Percentiles rank a stretch among this genome's conserved stretches.
phyloP scores from a whole-genome alignment of 306 rosid species.

The Quercus variabilis region DNA sequence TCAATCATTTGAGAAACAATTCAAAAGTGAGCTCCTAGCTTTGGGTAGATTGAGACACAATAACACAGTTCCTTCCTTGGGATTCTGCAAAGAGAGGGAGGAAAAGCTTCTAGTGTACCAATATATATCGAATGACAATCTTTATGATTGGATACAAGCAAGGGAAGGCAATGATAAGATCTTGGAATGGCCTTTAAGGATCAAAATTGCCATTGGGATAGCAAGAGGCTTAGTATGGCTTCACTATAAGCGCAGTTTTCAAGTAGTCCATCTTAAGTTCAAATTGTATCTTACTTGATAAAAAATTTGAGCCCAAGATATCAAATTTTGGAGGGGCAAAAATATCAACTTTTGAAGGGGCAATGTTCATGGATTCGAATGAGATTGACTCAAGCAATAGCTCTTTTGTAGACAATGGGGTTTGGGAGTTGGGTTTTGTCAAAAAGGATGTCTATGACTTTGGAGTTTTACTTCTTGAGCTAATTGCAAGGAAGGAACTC shows the following conservation, averaged over 20 bases:
- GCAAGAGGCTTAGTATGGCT: slow-evolving; percentile 39
- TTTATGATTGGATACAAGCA: slow-evolving; percentile 34
- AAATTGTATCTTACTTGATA: slow-evolving; percentile 24
- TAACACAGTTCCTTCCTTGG: not conserved
- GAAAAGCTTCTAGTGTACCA: slow-evolving; percentile 8
- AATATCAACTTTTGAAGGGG: too few species aligned
- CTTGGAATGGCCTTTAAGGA: not conserved
- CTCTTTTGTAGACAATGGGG: not conserved
- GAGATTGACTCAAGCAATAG: not conserved
- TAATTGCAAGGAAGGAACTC: slow-evolving; percentile 12
- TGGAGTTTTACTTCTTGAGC: slow-evolving; percentile 37
- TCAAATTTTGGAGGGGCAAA: slow-evolving; percentile 34
- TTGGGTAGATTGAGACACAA: slow-evolving; percentile 20
- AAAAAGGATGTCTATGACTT: slow-evolving; percentile 40
- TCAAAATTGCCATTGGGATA: slow-evolving; percentile 26
- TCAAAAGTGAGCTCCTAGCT: slow-evolving; percentile 21
- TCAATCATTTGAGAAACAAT: not conserved
- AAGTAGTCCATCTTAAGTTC: slow-evolving; percentile 23
- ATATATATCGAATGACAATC: slow-evolving; percentile 22
- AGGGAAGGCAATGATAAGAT: slow-evolving; percentile 9
- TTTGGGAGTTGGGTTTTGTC: not conserved
- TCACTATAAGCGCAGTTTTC: slow-evolving; percentile 5
- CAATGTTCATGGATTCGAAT: not conserved
- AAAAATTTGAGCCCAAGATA: slow-evolving; percentile 35
- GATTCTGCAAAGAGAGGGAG: slow-evolving; percentile 16